Conservation (phyloP, 129 eudicot genomes). For the Flaveria brownii region DNA sequence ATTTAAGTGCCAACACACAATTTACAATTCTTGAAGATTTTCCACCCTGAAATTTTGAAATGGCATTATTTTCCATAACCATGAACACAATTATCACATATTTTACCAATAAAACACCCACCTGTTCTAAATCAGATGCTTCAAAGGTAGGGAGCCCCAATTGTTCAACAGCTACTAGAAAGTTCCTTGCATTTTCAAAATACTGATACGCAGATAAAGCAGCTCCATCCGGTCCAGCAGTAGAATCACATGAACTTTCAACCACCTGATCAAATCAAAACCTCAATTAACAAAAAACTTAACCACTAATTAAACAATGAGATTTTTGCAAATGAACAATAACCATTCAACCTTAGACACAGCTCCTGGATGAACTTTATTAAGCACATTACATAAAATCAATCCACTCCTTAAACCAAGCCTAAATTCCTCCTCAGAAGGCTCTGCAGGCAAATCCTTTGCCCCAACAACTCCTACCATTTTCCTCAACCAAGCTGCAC, state of each 20-base stretch:
- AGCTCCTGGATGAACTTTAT: conserved; percentile 84
- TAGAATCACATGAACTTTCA: conserved; percentile 78
- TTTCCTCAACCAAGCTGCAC: conserved; percentile 88
- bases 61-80: neutral
- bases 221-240: conserved; percentile 76
- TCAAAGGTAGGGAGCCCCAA: conserved; percentile 91
- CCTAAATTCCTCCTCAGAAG: conserved; percentile 93
- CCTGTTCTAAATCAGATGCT: conserved; percentile 95
- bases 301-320: neutral
- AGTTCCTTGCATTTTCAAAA: conserved; percentile 91
- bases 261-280: conserved; percentile 59
- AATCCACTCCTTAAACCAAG: conserved; percentile 88
- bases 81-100: neutral
- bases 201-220: conserved; percentile 93
- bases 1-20: conserved; percentile 81
- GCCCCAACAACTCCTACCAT: conserved; percentile 91
- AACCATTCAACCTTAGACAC: conserved; percentile 61
- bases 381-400: conserved; percentile 75
- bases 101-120: conserved; percentile 28
- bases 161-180: conserved; percentile 79
- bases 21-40: conserved; percentile 82
- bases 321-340: neutral
- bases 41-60: conserved; percentile 65
- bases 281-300: neutral
- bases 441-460: conserved; percentile 95